These are phyloP conservation scores for Pyrenochaeta sp. DNA, from an alignment of 2,329 filamentous ascomycete genomes.

Conservation along the genomic window DNA sequence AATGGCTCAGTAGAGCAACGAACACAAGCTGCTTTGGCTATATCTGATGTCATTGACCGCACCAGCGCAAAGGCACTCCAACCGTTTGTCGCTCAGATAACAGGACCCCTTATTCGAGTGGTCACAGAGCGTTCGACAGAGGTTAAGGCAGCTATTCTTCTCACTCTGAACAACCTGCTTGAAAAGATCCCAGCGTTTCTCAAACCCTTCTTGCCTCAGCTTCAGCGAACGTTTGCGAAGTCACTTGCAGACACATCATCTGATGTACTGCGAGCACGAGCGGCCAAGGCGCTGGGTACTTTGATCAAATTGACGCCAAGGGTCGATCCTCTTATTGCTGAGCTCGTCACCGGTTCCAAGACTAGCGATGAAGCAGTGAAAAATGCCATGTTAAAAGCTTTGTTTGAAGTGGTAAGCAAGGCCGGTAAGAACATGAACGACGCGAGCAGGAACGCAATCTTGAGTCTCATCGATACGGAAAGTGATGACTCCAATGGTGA, in stretches of 20 bases:
- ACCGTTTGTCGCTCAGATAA: slow-evolving; percentile 96
- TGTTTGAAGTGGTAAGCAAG: slow-evolving; percentile 96
- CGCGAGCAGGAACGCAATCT: slow-evolving; percentile 81
- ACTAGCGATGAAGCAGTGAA: slow-evolving; percentile 86
- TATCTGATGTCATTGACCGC: slow-evolving; percentile 94
- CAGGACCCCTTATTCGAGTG: slow-evolving; percentile 95
- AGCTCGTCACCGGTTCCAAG: slow-evolving; percentile 95
- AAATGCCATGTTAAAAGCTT: slow-evolving; percentile 94
- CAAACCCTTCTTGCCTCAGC: slow-evolving; percentile 95
- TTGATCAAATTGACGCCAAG: slow-evolving; percentile 95
- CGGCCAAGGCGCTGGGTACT: slow-evolving; percentile 92
- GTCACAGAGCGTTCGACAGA: slow-evolving; percentile 96
- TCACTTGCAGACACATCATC: slow-evolving; percentile 92
- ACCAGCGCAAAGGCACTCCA: slow-evolving; percentile 88
- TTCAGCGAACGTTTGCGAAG: slow-evolving; percentile 96
- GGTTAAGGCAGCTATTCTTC: slow-evolving; percentile 92
- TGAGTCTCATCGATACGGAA: slow-evolving; percentile 88
- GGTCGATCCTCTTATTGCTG: slow-evolving; percentile 90
- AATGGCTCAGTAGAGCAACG: slow-evolving; percentile 93
- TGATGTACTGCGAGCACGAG: slow-evolving; percentile 84
- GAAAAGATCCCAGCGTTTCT: slow-evolving; percentile 96
- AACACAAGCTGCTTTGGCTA: slow-evolving; percentile 88
- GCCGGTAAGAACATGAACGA: slow-evolving; percentile 96
- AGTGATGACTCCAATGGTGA: slow-evolving; percentile 74
- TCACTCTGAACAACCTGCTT: slow-evolving; percentile 92